Evolutionary conservation across 192 early-diverging fungal species (phyloP).

Genomic region (Coemansia sp.): DNA sequence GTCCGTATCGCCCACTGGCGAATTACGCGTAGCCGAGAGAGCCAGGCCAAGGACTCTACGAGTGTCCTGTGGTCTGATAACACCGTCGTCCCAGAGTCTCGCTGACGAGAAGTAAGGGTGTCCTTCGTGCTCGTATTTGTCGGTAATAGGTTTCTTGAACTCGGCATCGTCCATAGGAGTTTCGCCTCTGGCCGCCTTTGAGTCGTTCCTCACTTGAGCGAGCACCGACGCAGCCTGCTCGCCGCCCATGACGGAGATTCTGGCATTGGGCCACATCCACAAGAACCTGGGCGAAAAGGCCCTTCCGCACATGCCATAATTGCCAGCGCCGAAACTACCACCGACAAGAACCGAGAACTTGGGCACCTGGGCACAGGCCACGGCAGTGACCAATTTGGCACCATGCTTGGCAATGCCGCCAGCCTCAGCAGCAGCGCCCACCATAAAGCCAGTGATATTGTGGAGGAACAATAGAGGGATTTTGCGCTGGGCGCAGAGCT

Average conservation of each 20-base stretch:
- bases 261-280: constrained; percentile 95
- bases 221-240: constrained; percentile 94
- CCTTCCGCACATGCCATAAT: constrained; percentile 98
- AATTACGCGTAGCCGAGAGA: constrained; percentile 78
- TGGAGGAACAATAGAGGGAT: constrained; percentile 94
- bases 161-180: constrained; percentile 77
- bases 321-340: constrained; percentile 83
- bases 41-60: constrained; percentile 85
- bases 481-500: constrained; percentile 85
- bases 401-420: constrained; percentile 98
- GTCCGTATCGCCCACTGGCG: constrained; percentile 68
- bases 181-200: constrained; percentile 76
- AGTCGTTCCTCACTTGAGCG: constrained; percentile 83
- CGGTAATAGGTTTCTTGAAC: constrained; percentile 84
- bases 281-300: constrained; percentile 93
- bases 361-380: constrained; percentile 90
- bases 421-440: constrained; percentile 90
- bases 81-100: constrained; percentile 93
- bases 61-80: constrained; percentile 88
- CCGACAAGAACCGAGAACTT: constrained; percentile 88
- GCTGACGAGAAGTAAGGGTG: constrained; percentile 95
- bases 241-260: constrained; percentile 98
- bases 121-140: constrained; percentile 87
- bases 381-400: constrained; percentile 94
- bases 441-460: constrained; percentile 98